Base-by-base conservation (phyloP, 495 filamentous ascomycete species). In the Cairneyella variabilis region DNA sequence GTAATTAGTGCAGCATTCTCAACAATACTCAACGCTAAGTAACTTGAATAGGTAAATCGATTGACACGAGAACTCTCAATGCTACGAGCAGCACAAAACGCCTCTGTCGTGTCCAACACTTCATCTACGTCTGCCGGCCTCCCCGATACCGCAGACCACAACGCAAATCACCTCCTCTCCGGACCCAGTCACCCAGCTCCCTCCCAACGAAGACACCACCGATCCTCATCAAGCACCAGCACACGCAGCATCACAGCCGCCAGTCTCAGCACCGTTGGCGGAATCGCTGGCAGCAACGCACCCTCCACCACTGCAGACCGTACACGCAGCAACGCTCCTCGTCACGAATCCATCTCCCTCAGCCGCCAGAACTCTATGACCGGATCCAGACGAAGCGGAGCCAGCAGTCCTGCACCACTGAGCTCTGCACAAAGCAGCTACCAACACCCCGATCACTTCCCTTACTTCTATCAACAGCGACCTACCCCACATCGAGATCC, bases 51-150 rank as follows among this genome's bases (percentile, higher is more conserved):
- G 90, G 88, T 96, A 40, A 97, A 97, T 70, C 89, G 90, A 41
- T 79, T 97, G 47, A 92, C 89, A 2, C 83, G 91, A 50, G 91
- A 97, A 62, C 83, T 97, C 42, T 79, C 83, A 11, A 66, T 84
- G 34, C 83, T 96, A 36, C 86, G 91, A 51, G 80, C 80, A 34
- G 84, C 89, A 37, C 86, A 89, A 56, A 90, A 89, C 58, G 83
- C 86, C 12, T 91, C 86, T 11, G 88, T 89, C 26, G 83, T 83
- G 45, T 93, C 89, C 11, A 93, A 89, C 20, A 66, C 85, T 18
- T 95, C 89, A 10, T 90, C 88, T 17, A 67, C 76, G 12, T 88
- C 85, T 26, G 73, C 75, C 28, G 76, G 80, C 22, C 72, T 85
- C 51, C 70, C 82, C 22, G 80, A 81, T 14, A 58, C 74, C 26